A percentile compares a stretch with the other conserved stretches of the same genome.
phyloP scores from a whole-genome alignment of 352 stramenopile species.

The Phytophthora agathidicida region DNA sequence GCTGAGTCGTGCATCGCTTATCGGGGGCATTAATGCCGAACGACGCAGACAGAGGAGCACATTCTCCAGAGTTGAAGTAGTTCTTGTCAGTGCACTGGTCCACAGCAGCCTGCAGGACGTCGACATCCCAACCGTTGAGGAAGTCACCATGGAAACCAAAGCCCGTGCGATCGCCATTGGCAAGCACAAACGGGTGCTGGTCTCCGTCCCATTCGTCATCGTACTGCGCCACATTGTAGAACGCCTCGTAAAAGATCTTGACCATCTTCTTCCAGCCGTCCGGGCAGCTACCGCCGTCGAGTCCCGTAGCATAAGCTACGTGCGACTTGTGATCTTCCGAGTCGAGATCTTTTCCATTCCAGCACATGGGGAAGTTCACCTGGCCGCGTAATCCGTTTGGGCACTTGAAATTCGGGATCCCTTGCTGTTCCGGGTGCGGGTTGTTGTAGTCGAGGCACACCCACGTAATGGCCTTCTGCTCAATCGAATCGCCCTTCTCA shows the following conservation, averaged over 20 bases:
- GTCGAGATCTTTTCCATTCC: conserved; percentile 52
- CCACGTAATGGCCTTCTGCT: conserved; percentile 52
- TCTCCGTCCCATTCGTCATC: conserved; percentile 52
- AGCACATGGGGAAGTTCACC: conserved; percentile 67
- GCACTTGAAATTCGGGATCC: conserved; percentile 52
- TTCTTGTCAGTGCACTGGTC: conserved; percentile 55
- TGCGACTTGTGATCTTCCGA: conserved; percentile 58
- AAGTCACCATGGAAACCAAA: conserved; percentile 63
- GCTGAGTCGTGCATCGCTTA: conserved; percentile 40
- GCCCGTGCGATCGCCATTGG: conserved; percentile 52
- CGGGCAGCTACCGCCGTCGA: conserved; percentile 49
- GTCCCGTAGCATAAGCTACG: conserved; percentile 47
- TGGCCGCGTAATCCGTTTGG: conserved; percentile 51
- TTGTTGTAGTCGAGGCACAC: conserved; percentile 57
- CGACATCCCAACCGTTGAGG: conserved; percentile 52
- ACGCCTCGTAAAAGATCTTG: conserved; percentile 66
- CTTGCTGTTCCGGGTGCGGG: conserved; percentile 42
- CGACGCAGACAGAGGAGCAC: conserved; percentile 38
- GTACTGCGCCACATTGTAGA: conserved; percentile 55
- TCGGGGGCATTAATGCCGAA: conserved; percentile 43
- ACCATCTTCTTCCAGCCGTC: conserved; percentile 57
- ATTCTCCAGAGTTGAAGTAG: conserved; percentile 58
- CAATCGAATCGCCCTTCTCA: conserved; percentile 37
- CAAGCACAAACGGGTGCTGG: conserved; percentile 58
- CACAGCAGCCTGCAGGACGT: conserved; percentile 48